phyloP scores from a whole-genome alignment of 2,329 filamentous ascomycete species.

The Dryadomyces quercus-mongolicae region DNA sequence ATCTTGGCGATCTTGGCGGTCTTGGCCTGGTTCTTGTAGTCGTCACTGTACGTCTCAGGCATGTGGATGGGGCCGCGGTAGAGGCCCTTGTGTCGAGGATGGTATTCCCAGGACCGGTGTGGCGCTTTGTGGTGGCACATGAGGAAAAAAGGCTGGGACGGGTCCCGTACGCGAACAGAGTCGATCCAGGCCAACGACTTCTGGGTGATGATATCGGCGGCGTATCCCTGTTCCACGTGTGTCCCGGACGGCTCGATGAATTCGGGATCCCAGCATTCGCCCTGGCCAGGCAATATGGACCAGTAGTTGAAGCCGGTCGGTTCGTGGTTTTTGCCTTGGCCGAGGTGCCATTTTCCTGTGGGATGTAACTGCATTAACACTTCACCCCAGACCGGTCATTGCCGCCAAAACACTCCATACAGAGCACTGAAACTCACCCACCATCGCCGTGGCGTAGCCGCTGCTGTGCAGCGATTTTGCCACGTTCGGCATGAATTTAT shows the following conservation, averaged over 20 bases:
- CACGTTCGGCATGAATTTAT: conserved; percentile 36
- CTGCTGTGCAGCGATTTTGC: conserved; percentile 34
- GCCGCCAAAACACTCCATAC: too few relatives aligned
- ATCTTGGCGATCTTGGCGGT: conserved; percentile 38
- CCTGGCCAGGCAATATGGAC: conserved; percentile 37
- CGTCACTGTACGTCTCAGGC: conserved; percentile 39
- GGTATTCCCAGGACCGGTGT: conserved; percentile 38
- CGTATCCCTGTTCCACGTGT: conserved; percentile 27
- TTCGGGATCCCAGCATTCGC: conserved; percentile 36
- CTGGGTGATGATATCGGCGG: conserved; percentile 39
- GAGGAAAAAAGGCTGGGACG: conserved; percentile 31
- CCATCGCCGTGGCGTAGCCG: conserved; percentile 38
- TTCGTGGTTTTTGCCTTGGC: conserved; percentile 31
- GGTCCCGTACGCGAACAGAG: conserved; percentile 19
- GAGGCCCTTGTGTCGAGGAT: conserved; percentile 33
- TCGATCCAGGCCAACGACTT: conserved; percentile 32
- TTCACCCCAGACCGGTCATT: too few relatives aligned
- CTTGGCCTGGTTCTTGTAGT: conserved; percentile 40
- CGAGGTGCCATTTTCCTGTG: conserved; percentile 37
- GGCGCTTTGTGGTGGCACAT: conserved; percentile 47
- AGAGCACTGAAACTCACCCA: conserved; percentile 15
- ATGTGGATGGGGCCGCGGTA: conserved; percentile 33
- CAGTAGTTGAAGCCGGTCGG: conserved; percentile 40
- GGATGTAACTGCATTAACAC: too few relatives aligned
- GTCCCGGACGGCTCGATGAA: conserved; percentile 30